Evolutionary conservation across 2,329 filamentous ascomycete genomes (phyloP), one percentile per base, ranked within the genome.

Genomic region (Trichoderma afroharzianum): DNA sequence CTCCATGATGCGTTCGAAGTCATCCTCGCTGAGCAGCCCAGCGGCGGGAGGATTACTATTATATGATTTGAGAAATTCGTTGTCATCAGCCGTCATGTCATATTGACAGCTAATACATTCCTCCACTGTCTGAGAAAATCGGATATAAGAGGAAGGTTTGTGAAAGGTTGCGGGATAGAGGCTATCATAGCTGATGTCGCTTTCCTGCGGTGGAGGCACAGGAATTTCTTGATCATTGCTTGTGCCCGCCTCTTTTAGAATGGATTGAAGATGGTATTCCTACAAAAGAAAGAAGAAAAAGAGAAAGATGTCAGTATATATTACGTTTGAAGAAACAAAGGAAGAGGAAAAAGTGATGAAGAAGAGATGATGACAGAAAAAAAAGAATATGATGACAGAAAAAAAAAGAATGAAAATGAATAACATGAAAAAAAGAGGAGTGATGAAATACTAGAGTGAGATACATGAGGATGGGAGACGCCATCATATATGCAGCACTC

Each of bases 111-210:
- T 93, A 78, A 94, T 92, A 77, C 92, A 97, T 82, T 99, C 96
- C 83, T 99, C 96, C 73, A 99, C 95, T 3, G 96, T 99, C 76
- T 97, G 95, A 74, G 96, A 98, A 84, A 97, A 98, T 75, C 95
- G 94, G 80, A 99, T 97, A 83, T 98, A 98, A 73, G 95, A 96
- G 73, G 91, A 90, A 67, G 96, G 94, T 81, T 97, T 92, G 78
- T 91, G 88, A 83, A 95, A 98, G 71, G 86, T 85, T 75, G 88
- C 90, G 63, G 92, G 89, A 80, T 98, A 98, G 77, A 98, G 88
- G 78, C 92, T 89, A 82, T 97, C 93, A 91, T 98, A 99, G 82
- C 93, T 89, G 82, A 95, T 83, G 75, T 86, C 83, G 77, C 88
- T 90, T 82, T 90, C 85, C 78, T 90, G 81, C 15, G 89, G 88